These are phyloP conservation scores for Eudorina sp. DNA, from an alignment of 139 green algal species.

Conservation along the genomic window DNA sequence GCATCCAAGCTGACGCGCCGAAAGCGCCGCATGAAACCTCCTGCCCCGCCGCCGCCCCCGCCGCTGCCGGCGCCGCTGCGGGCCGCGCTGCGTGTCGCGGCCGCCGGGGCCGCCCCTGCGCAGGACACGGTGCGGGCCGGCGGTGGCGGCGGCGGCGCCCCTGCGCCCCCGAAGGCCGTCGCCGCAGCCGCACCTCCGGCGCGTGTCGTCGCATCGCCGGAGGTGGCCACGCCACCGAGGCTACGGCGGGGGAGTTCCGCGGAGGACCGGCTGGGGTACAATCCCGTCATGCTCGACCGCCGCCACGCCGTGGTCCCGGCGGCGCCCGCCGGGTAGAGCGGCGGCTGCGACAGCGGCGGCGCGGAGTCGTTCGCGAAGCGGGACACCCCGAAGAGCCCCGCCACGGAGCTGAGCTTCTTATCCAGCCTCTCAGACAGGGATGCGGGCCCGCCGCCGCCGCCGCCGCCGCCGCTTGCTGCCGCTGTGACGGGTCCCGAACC, in stretches of 20 bases:
- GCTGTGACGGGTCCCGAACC: not conserved
- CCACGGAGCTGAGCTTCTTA: not conserved
- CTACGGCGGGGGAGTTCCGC: not conserved
- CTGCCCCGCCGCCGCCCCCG: not conserved
- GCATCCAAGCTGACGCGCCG: conserved; percentile 7
- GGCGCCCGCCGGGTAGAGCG: not conserved
- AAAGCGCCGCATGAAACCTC: conserved; percentile 38
- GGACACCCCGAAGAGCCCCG: not conserved
- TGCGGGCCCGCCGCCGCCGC: not conserved
- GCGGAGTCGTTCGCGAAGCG: not conserved
- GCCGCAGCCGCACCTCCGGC: not conserved
- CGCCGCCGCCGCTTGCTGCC: not conserved
- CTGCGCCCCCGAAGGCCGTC: not conserved
- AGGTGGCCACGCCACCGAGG: not conserved
- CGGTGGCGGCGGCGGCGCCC: not conserved
- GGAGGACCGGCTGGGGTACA: not conserved
- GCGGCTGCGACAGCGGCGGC: not conserved
- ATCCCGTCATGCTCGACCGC: not conserved
- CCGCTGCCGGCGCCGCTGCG: not conserved
- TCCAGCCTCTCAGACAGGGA: not conserved
- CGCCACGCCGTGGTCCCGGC: not conserved
- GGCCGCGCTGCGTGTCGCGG: not conserved
- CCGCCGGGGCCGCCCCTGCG: not conserved
- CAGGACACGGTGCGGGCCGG: not conserved
- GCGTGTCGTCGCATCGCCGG: not conserved